Percentiles rank a stretch among this genome's conserved stretches.
Evolutionary conservation across 2,329 filamentous ascomycete genomes (phyloP).

Genomic region (Fusarium sp.): DNA sequence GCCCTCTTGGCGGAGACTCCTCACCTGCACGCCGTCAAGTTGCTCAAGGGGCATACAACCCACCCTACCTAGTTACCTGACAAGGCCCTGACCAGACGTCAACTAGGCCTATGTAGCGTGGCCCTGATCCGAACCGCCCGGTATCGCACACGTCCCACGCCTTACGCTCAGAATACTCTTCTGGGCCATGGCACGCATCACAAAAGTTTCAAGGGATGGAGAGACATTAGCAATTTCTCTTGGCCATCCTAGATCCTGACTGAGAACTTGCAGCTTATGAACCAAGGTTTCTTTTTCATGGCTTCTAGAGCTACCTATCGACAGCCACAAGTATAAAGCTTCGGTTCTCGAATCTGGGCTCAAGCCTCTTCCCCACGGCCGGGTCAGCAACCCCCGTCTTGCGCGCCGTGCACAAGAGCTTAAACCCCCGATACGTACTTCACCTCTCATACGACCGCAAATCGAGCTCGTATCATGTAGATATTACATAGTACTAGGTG

Average conservation of each 20-base stretch:
- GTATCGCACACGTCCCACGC: constrained; percentile 24
- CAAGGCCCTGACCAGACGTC: constrained; percentile 26
- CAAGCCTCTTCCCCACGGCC: constrained; percentile 14
- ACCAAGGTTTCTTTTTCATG: background rate
- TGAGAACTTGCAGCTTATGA: background rate
- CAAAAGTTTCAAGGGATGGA: background rate
- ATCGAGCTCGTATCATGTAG: constrained; percentile 23
- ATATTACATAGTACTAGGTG: background rate
- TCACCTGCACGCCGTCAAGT: constrained; percentile 17
- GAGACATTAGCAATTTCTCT: background rate
- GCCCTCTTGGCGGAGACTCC: constrained; percentile 20
- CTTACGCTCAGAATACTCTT: constrained; percentile 8
- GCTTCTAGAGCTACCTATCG: background rate
- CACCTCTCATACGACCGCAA: constrained; percentile 23
- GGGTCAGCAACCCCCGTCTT: constrained; percentile 13
- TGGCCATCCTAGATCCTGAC: background rate
- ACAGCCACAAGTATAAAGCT: background rate
- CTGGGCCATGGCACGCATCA: background rate
- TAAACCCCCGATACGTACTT: constrained; percentile 18
- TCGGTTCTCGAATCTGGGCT: constrained; percentile 10
- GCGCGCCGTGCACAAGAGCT: constrained; percentile 31
- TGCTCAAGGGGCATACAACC: constrained; percentile 11
- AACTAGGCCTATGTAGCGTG: constrained; percentile 12
- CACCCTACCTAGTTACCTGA: constrained; percentile 20
- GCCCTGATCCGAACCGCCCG: constrained; percentile 27